Evolutionary conservation across 768 basidiomycete species (phyloP).

Genomic region (Lentinula guzmanii): DNA sequence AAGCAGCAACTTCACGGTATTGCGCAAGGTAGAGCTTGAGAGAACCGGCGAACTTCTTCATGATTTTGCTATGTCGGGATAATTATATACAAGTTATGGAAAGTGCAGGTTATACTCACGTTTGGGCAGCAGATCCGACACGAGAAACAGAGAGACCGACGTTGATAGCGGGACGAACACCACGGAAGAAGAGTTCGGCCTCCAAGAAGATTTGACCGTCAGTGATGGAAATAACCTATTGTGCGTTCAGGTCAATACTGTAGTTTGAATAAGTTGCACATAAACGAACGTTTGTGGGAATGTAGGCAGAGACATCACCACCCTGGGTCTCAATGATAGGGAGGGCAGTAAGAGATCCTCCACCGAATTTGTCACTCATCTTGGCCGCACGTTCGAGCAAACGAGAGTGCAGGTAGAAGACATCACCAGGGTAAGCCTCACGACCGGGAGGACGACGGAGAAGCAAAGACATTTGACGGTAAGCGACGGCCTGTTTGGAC

Average conservation of each 20-base stretch:
- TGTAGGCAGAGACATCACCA: conserved; percentile 99
- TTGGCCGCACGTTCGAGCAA: conserved; percentile 99
- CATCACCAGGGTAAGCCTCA: conserved; percentile 99
- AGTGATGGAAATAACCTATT: conserved; percentile 97
- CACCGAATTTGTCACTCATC: conserved; percentile 99
- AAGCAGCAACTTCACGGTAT: conserved; percentile 99
- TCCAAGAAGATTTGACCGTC: conserved; percentile 99
- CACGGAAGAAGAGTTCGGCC: conserved; percentile 99
- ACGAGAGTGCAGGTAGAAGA: conserved; percentile 99
- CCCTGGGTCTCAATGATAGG: conserved; percentile 99
- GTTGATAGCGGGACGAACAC: conserved; percentile 99
- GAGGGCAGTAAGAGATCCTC: conserved; percentile 96
- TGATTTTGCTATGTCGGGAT: conserved; percentile 67
- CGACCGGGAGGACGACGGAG: conserved; percentile 99
- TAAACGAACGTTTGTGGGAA: conserved; percentile 76
- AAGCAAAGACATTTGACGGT: conserved; percentile 99
- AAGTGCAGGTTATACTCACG: conserved; percentile 48
- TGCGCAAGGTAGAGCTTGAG: conserved; percentile 99
- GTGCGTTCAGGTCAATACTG: neutral
- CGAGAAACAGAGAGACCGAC: conserved; percentile 99
- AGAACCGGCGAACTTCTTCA: conserved; percentile 99
- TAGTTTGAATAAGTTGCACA: conserved; percentile 2
- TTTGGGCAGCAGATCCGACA: conserved; percentile 99
- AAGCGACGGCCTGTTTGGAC: conserved; percentile 99
- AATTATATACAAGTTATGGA: neutral